Evolutionary conservation across 2,329 filamentous ascomycete species (phyloP).

Genomic region (Nigrospora oryzae): DNA sequence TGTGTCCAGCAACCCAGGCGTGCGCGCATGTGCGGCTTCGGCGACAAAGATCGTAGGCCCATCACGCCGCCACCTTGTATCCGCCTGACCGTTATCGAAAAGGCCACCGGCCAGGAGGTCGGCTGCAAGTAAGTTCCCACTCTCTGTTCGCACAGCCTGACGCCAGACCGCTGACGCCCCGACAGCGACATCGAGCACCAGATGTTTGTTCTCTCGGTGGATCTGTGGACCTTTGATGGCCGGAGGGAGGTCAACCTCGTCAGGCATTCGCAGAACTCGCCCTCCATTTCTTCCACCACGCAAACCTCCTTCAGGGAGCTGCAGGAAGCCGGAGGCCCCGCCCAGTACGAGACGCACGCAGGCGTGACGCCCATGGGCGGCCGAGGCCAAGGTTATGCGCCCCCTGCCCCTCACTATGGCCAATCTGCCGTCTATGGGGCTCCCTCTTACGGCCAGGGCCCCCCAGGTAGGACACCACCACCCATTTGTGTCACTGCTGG

Average conservation of each 20-base stretch:
- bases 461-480: too few relatives aligned
- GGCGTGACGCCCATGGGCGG: not conserved
- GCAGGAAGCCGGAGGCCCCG: slow-evolving; percentile 8
- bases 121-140: slow-evolving; percentile 62
- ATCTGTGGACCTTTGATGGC: slow-evolving; percentile 59
- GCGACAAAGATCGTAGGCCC: slow-evolving; percentile 94
- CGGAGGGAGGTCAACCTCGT: slow-evolving; percentile 58
- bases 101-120: slow-evolving; percentile 67
- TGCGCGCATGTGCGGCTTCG: slow-evolving; percentile 97
- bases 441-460: too few relatives aligned
- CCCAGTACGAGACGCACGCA: not conserved
- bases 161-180: slow-evolving; percentile 4
- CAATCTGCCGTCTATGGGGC: not conserved
- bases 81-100: slow-evolving; percentile 70
- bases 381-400: not conserved
- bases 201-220: slow-evolving; percentile 41
- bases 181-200: slow-evolving; percentile 19
- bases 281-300: slow-evolving; percentile 74
- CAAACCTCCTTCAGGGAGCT: slow-evolving; percentile 58
- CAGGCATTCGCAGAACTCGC: slow-evolving; percentile 54
- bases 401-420: not conserved
- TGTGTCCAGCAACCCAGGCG: slow-evolving; percentile 87
- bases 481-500: too few relatives aligned
- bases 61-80: slow-evolving; percentile 95
- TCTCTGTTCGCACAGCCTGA: not conserved